Percentiles rank a stretch among this genome's conserved stretches.
These are phyloP conservation scores for Clonostachys byssicola DNA, from an alignment of 2,329 filamentous ascomycete species.

Conservation along the genomic window DNA sequence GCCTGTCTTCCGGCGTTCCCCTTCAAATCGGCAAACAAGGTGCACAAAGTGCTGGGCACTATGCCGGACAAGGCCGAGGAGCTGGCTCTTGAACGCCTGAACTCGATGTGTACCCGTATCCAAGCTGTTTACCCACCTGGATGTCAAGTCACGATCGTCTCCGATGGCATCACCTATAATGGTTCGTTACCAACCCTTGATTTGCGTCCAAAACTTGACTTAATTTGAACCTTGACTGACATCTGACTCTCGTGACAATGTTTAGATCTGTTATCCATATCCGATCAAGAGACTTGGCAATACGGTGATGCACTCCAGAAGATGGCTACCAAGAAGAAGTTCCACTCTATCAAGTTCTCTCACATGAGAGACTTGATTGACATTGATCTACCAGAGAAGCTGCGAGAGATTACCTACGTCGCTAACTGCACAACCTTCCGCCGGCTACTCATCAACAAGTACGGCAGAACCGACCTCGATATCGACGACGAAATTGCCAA, in stretches of 20 bases:
- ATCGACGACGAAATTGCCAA: conserved; percentile 18
- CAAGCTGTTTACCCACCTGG: conserved; percentile 16
- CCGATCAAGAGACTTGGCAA: conserved; percentile 40
- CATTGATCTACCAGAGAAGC: conserved; percentile 23
- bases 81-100: conserved; percentile 14
- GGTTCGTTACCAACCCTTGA: conserved; percentile 21
- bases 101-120: conserved; percentile 18
- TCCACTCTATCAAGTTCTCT: conserved; percentile 36
- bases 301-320: conserved; percentile 39
- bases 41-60: conserved; percentile 20
- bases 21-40: conserved; percentile 26
- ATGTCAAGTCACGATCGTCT: conserved; percentile 34
- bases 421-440: conserved; percentile 22
- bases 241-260: neutral
- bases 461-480: conserved; percentile 13
- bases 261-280: conserved; percentile 40
- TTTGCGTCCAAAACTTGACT: too few species aligned
- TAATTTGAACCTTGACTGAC: neutral
- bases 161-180: conserved; percentile 50
- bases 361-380: conserved; percentile 38
- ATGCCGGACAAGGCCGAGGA: conserved; percentile 24
- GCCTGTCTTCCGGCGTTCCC: conserved; percentile 22
- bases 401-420: conserved; percentile 34
- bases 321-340: conserved; percentile 28
- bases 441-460: conserved; percentile 14